Evolutionary conservation across 345 rosid genomes (phyloP), one percentile per base, ranked within the genome.

Genomic region (Mercurialis annua): DNA sequence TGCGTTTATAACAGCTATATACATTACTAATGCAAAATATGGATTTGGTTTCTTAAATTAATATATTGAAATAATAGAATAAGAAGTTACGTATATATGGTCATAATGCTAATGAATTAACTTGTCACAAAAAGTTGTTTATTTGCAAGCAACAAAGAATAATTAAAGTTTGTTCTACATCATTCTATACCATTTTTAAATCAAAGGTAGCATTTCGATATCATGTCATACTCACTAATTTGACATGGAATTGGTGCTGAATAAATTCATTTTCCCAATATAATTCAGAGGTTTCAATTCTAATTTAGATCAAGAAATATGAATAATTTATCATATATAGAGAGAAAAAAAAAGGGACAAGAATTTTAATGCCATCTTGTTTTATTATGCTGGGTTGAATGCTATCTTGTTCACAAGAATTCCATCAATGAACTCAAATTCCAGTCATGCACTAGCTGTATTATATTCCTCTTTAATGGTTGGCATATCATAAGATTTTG

Each of bases 401-500:
- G 18, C 42, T 21, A n/a, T 42, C 30, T 11, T 40, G 10, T 18
- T n/a, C 1, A 31, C 50, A 3, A 38, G 6, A 52, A 26, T 31
- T 26, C 8, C 18, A 40, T 66, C 20, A 56, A 24, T 20, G 33
- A 65, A 66, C 20, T 40, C 21, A 61, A 61, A 30, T 7, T 10
- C 29, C 47, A 46, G 34, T 50, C 27, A 26, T 3, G 26, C n/a
- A n/a, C n/a, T n/a, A n/a, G n/a, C n/a, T n/a, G n/a, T n/a, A n/a
- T n/a, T n/a, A 51, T 66, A 53, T 66, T 53, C 69, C 69, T 52
- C 17, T 52, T 17, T 29, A 16, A 66, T 18, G 29, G 51, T 24
- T 26, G n/a, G 51, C 9, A 36, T 36, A 36, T 36, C 5, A 36
- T 36, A 36, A 65, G 40, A 24, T 40, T 42, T 65, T 64, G 20